Evolutionary conservation across 305 asterid genomes (phyloP).

Genomic region (Solanum hybrid): DNA sequence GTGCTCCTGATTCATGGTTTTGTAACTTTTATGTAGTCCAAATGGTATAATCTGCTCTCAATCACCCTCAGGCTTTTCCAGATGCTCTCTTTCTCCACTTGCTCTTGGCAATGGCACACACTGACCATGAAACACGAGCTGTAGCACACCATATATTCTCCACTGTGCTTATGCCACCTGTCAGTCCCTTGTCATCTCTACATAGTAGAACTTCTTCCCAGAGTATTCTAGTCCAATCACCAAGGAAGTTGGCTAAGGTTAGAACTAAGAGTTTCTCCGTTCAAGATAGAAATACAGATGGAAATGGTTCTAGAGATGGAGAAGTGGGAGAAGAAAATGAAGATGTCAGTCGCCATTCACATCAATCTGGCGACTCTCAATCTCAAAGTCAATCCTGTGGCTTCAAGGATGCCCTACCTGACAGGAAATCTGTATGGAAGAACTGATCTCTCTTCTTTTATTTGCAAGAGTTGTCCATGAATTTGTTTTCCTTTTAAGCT

Average conservation of each 20-base stretch:
- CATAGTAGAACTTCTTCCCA: slow-evolving; percentile 18
- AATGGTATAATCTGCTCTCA: slow-evolving; percentile 2
- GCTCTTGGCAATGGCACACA: slow-evolving; percentile 46
- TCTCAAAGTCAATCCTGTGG: slow-evolving; percentile 18
- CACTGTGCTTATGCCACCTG: slow-evolving; percentile 41
- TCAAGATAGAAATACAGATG: slow-evolving; percentile 4
- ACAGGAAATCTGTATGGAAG: slow-evolving; percentile 19
- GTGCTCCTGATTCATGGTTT: not conserved
- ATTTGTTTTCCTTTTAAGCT: not conserved
- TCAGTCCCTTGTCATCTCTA: slow-evolving; percentile 18
- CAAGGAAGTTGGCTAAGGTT: slow-evolving; percentile 14
- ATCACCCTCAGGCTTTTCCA: slow-evolving; percentile 36
- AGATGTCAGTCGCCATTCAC: slow-evolving; percentile 9
- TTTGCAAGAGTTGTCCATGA: not conserved
- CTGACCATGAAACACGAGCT: slow-evolving; percentile 37
- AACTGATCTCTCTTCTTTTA: not conserved
- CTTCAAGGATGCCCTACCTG: slow-evolving; percentile 18
- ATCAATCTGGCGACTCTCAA: slow-evolving; percentile 9
- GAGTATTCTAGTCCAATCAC: slow-evolving; percentile 17
- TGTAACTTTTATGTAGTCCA: not conserved
- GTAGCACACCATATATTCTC: slow-evolving; percentile 40
- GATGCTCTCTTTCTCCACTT: slow-evolving; percentile 44
- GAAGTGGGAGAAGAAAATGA: slow-evolving; percentile 16
- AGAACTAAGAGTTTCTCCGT: slow-evolving; percentile 25
- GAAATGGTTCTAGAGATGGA: slow-evolving; percentile 12